phyloP scores from a whole-genome alignment of 2,329 filamentous ascomycete species.

The Exophiala dermatitidis region DNA sequence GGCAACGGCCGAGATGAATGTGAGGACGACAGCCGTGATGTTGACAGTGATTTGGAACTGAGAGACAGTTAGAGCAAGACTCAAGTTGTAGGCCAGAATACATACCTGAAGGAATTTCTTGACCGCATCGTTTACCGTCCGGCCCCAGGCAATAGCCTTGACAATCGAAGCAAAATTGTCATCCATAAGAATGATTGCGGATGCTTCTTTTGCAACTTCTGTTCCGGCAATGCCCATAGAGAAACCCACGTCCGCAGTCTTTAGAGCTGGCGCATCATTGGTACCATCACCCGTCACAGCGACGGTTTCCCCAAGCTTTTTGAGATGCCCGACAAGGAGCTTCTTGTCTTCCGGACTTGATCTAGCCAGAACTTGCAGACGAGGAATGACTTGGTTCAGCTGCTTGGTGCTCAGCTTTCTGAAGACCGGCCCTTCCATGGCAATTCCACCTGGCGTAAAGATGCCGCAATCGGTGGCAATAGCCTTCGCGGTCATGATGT shows the following conservation, averaged over 20 bases:
- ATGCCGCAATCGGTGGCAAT: conserved; percentile 76
- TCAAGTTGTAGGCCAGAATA: conserved; percentile 45
- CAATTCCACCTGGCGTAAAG: conserved; percentile 57
- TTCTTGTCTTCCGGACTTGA: conserved; percentile 73
- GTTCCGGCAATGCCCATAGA: conserved; percentile 81
- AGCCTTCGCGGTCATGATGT: conserved; percentile 68
- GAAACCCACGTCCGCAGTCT: conserved; percentile 74
- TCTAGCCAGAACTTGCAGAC: conserved; percentile 62
- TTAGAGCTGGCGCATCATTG: conserved; percentile 77
- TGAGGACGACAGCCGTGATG: conserved; percentile 57
- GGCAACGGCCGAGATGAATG: conserved; percentile 55
- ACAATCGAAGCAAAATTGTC: conserved; percentile 84
- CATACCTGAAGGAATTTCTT: conserved; percentile 59
- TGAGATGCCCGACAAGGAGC: conserved; percentile 62
- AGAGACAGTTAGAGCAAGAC: conserved; percentile 44
- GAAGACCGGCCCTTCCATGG: conserved; percentile 74
- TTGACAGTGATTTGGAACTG: conserved; percentile 56
- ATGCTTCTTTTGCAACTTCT: conserved; percentile 78
- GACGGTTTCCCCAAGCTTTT: conserved; percentile 67
- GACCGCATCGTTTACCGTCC: conserved; percentile 68
- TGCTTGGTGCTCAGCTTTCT: conserved; percentile 61
- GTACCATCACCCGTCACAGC: conserved; percentile 79
- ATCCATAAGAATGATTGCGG: conserved; percentile 79
- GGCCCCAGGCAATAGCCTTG: conserved; percentile 73
- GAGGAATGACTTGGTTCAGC: conserved; percentile 61